phyloP scores from a whole-genome alignment of 2,329 filamentous ascomycete species.

The Bipolaris zeicola region DNA sequence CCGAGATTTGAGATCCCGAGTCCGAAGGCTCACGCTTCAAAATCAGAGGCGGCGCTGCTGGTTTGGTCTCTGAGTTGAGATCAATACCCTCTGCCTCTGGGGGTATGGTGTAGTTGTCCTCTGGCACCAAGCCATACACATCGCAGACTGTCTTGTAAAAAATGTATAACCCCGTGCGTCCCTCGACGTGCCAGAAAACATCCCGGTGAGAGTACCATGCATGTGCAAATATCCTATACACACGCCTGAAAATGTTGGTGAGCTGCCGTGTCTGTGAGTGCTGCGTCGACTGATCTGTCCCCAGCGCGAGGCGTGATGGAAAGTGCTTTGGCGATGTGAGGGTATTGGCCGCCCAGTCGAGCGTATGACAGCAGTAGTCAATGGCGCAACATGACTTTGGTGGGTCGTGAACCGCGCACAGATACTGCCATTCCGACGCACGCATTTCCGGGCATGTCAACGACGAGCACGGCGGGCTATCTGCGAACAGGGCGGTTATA shows the following conservation, averaged over 20 bases:
- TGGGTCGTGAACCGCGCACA: constrained; percentile 95
- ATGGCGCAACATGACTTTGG: constrained; percentile 98
- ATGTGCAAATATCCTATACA: constrained; percentile 97
- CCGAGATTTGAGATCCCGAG: constrained; percentile 26
- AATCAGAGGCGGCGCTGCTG: constrained; percentile 38
- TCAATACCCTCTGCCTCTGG: constrained; percentile 83
- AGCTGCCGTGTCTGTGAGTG: constrained; percentile 75
- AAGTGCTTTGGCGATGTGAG: constrained; percentile 96
- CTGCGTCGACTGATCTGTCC: constrained; percentile 48
- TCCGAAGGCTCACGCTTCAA: constrained; percentile 45
- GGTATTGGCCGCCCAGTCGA: constrained; percentile 96
- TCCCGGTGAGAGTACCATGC: constrained; percentile 97
- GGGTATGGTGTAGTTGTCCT: constrained; percentile 95
- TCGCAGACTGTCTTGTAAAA: constrained; percentile 98
- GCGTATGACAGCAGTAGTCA: constrained; percentile 97
- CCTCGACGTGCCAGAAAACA: constrained; percentile 94
- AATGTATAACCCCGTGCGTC: constrained; percentile 87
- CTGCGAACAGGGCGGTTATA: constrained; percentile 90
- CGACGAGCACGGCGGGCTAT: constrained; percentile 85
- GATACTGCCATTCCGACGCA: constrained; percentile 97
- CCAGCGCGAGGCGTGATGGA: constrained; percentile 76
- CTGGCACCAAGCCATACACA: constrained; percentile 82
- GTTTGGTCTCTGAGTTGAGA: constrained; percentile 52
- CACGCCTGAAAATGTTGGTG: constrained; percentile 89
- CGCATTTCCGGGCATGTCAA: constrained; percentile 97